Base-by-base conservation (phyloP, 2,329 filamentous ascomycete genomes). In the Beauveria australis region DNA sequence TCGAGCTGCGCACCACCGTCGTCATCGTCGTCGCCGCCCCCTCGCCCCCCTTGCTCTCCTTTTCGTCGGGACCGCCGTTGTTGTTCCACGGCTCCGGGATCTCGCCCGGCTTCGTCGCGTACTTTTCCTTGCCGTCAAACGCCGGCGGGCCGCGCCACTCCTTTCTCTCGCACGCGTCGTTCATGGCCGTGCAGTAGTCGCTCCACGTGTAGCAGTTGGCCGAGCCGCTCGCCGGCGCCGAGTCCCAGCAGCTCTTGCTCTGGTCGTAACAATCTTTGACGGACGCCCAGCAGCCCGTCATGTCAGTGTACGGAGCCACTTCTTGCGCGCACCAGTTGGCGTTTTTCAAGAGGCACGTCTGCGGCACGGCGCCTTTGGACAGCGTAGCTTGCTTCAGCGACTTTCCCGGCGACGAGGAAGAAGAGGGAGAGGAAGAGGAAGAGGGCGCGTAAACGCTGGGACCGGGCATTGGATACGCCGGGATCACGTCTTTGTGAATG, bases 251-350 rank as follows among this genome's bases (percentile, higher is more conserved):
- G n/a, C 65, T 68, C 3, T 79, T 72, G 33, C 74, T 73, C 74
- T 91, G 86, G 28, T 72, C 69, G 77, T 79, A 91, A 78, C 85
- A 87, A 53, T 76, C 70, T 43, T 75, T 71, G 12, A 78, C 78
- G 3, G 79, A 74, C 61, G 75, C 77, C 83, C 84, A 89, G 76
- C 88, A 91, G 16, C 79, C 79, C 1, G 68, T 68, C 68, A 85
- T 77, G 49, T 76, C 75, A 5, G 73, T 75, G 74, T 88, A 90
- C 9, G 72, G 66, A 0, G 80, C 70, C 1, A 90, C 78, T 67
- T 89, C 81, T 62, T 79, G 75, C 56, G 80, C 87, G 72, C 86
- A 89, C 88, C 87, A 91, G 75, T 91, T 90, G 62, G 76, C 87
- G 69, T 89, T 89, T 68, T 84, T 83, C 62, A 86, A 68, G 43